A percentile compares a stretch with the other conserved stretches of the same genome.
phyloP scores from a whole-genome alignment of 257 asterid genomes.

The Plantago elongata region DNA sequence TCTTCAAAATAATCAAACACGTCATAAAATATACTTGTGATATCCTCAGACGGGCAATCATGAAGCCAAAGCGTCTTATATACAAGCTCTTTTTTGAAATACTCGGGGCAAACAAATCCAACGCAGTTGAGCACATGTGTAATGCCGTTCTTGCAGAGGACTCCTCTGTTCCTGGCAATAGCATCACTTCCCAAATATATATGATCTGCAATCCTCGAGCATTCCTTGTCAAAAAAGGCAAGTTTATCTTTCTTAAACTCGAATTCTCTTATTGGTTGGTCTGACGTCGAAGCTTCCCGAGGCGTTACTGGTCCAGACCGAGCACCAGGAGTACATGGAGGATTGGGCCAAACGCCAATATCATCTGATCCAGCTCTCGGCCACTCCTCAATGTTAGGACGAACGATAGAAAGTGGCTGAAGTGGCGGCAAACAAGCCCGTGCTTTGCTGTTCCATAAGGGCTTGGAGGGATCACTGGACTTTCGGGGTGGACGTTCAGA shows the following conservation, averaged over 20 bases:
- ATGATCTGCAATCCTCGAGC: conserved; percentile 76
- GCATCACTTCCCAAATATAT: conserved; percentile 78
- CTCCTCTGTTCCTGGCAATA: conserved; percentile 69
- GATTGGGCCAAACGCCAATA: conserved; percentile 78
- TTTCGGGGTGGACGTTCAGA: conserved; percentile 61
- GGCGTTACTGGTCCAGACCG: conserved; percentile 48
- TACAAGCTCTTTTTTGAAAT: conserved; percentile 69
- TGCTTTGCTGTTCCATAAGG: conserved; percentile 83
- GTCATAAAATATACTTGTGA: conserved; percentile 79
- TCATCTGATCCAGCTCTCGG: conserved; percentile 91
- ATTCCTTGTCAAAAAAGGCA: conserved; percentile 84
- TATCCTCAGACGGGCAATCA: conserved; percentile 91
- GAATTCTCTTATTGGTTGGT: conserved; percentile 44
- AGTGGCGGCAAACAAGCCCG: conserved; percentile 92
- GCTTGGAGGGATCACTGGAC: conserved; percentile 37
- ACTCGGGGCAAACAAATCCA: conserved; percentile 76
- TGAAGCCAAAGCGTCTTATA: conserved; percentile 94
- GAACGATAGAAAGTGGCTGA: conserved; percentile 73
- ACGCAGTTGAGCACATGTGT: conserved; percentile 96
- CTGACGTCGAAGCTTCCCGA: conserved; percentile 36
- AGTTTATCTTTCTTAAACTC: conserved; percentile 65
- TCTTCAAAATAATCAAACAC: conserved; percentile 95
- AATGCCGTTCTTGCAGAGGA: conserved; percentile 60
- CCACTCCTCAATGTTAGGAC: conserved; percentile 74
- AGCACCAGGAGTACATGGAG: conserved; percentile 73